Percentiles rank a stretch among this genome's conserved stretches.
phyloP scores from a whole-genome alignment of 768 basidiomycete species.

The Boletus pseudopeckii region DNA sequence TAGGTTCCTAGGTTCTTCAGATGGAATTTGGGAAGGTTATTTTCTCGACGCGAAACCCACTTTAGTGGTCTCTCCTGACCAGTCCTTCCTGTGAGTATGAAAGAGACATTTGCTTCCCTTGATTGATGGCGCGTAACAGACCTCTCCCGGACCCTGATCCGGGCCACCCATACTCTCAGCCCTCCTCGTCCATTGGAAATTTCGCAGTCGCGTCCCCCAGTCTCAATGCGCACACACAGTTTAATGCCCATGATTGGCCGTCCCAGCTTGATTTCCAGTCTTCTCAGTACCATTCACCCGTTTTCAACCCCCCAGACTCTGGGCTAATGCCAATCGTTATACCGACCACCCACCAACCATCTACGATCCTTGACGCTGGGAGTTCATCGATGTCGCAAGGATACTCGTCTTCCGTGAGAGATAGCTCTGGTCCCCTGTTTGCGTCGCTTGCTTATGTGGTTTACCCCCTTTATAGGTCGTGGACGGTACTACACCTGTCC shows the following conservation, averaged over 20 bases:
- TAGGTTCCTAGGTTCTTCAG: background rate
- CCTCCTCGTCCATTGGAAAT: background rate
- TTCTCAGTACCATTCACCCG: background rate
- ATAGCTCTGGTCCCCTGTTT: too few species aligned
- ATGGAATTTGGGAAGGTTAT: background rate
- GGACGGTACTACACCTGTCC: background rate
- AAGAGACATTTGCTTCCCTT: background rate
- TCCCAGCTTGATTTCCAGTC: background rate
- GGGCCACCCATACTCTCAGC: background rate
- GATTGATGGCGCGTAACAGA: background rate
- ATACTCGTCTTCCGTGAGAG: too few species aligned
- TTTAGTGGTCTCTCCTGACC: background rate
- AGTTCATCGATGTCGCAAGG: background rate
- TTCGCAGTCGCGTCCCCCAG: background rate
- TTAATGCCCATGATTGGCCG: background rate
- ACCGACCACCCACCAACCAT: background rate
- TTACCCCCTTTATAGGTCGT: background rate
- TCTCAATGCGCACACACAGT: background rate
- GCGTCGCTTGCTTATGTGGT: background rate
- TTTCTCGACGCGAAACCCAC: too few species aligned
- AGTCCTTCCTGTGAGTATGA: background rate
- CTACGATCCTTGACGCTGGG: rapidly evolving
- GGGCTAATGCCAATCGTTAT: background rate
- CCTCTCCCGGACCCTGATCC: background rate
- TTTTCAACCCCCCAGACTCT: background rate